Base-by-base conservation (phyloP, 352 stramenopile genomes). In the Globisporangium paddicum region DNA sequence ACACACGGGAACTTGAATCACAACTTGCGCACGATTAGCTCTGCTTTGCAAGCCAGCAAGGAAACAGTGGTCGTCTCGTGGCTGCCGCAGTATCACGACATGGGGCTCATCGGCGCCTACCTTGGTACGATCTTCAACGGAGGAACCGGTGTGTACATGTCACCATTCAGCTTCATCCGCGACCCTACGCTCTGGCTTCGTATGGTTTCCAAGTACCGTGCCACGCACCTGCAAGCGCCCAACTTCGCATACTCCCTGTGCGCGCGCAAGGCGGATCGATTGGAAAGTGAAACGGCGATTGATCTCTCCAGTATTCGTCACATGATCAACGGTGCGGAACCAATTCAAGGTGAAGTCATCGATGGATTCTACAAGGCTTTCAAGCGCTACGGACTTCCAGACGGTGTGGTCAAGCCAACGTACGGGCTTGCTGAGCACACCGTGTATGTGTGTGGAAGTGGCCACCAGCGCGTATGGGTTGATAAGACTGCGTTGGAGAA, bases 41-140 rank as follows among this genome's bases (percentile, higher is more conserved):
- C 73, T 18, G 96, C 96, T 42, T 67, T 99, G 25, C 75, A 91
- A 49, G 96, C 95, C 9, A 79, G 67, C 25, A 67, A 83, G 25
- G 82, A 97, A 44, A 99, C 96, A 0, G 79, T 98, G 5, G 95
- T 98, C 16, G 96, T 98, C 5, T 98, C 90, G 21, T 99, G 98
- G 98, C 77, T 99, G 11, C 98, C 98, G 7, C 96, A 99, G 77
- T 99, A 99, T 73, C 98, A 99, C 71, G 98, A 99, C 74, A 99
- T 99, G 97, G 98, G 97, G 7, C 87, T 99, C 21, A 99, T 99
- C 62, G 97, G 97, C 50, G 96, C 90, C 32, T 92, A 90, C 63
- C 64, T 95, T 11, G 82, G 82, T n/a, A 82, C 64, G 6, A 82
- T 92, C 32, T 93, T 93, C 52, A 91, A 90, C 44, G 83, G 83